Conservation (phyloP, 345 rosid species). For the Aurinia saxatilis region DNA sequence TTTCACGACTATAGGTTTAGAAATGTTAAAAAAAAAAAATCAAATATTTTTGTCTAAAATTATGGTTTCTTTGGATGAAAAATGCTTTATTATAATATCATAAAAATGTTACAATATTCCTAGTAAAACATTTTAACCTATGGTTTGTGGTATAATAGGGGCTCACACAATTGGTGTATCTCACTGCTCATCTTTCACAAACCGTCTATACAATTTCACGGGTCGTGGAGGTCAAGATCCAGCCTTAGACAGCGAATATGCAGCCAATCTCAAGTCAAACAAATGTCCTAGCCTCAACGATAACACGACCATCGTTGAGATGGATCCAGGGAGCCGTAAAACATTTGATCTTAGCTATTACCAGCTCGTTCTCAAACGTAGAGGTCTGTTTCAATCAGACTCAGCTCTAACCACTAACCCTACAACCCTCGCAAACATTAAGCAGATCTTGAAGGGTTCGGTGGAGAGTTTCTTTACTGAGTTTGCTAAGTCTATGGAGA, state of each 20-base stretch:
- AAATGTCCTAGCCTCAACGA: conserved; percentile 62
- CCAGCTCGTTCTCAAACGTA: conserved; percentile 45
- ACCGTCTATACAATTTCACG: conserved; percentile 66
- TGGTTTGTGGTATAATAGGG: conserved; percentile 32
- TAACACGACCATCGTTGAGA: conserved; percentile 58
- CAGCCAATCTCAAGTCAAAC: conserved; percentile 58
- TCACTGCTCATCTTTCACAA: conserved; percentile 59
- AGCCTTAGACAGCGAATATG: conserved; percentile 63
- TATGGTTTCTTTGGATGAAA: not conserved
- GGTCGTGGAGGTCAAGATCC: conserved; percentile 68
- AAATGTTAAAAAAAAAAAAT: not conserved
- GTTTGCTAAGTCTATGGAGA: conserved; percentile 72
- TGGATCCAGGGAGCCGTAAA: conserved; percentile 79
- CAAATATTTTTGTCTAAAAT: not conserved
- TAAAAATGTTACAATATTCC: not conserved
- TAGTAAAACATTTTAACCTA: not conserved
- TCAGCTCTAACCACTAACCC: conserved; percentile 59
- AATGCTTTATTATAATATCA: too few relatives aligned
- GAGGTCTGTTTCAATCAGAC: conserved; percentile 77
- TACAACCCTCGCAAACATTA: conserved; percentile 36
- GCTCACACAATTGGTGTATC: conserved; percentile 78
- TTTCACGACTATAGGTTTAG: not conserved
- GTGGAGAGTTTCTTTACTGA: conserved; percentile 42
- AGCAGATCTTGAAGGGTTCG: conserved; percentile 46
- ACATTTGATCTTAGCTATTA: conserved; percentile 76